Base-by-base conservation (phyloP, 495 filamentous ascomycete species). In the Hypoxylon subgilvum region DNA sequence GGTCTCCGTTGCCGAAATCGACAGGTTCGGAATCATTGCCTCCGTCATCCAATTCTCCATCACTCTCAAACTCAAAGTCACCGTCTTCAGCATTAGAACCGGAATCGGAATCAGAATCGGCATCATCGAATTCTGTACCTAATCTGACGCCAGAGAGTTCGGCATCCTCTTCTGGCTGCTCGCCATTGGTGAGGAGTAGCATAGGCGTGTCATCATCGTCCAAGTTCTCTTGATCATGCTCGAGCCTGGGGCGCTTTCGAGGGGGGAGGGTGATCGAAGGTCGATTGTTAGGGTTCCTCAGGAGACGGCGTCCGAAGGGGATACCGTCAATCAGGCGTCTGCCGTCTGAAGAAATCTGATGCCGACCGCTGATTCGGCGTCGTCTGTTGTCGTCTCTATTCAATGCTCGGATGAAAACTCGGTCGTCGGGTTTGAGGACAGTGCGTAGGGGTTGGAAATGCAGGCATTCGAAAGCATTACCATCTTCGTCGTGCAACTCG, bases 291-390 rank as follows among this genome's bases (percentile, higher is more conserved):
- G 82, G 74, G 14, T 77, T 67, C 66, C 81, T 83, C 22, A 91
- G 72, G 23, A 80, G 87, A 4, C 87, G 86, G 36, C 88, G 81
- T 5, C 94, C 94, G 68, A 96, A 97, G 1, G 94, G 80, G 14
- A 96, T 81, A 16, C 94, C 94, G 67, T 98, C 94, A 8, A 95
- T 82, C 10, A 98, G 78, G 70, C 92, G 93, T 66, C 81, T 87
- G 17, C 94, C 94, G 59, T 88, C 86, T 6, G 74, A 52, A 0
- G 89, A 85, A 19, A 97, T 96, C 68, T 97, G 94, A 61, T 88
- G 78, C 31, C 94, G 83, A 19, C 94, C 94, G 21, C 85, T 88
- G 10, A 96, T 69, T 42, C 84, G 86, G 47, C 94, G 81, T 18
- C 84, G 81, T 44, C 86, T 84, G 12, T 93, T 74, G 61, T 98